Evolutionary conservation across 148 eudicot species (phyloP), one percentile per base, ranked within the genome.

Genomic region (Diospyros lotus): DNA sequence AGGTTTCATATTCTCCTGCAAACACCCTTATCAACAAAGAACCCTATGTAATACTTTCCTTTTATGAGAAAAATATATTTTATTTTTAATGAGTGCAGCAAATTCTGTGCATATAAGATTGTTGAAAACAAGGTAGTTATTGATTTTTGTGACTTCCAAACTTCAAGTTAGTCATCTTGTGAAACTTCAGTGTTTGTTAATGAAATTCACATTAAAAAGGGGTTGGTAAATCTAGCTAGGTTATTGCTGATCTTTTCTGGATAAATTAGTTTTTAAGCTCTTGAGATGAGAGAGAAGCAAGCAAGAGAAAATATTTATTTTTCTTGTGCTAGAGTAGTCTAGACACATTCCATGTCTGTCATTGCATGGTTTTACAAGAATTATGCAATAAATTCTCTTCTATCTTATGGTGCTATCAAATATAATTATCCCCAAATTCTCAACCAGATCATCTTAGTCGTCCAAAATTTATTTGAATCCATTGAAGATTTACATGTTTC

Each of bases 371-470:
- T 14, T 61, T 8, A n/a, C 45, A 5, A 58, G 59, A 13, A 39
- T 39, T 59, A 43, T 59, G 75, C 55, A 18, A 11, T 45, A 46
- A 60, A 62, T 72, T 46, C 10, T 44, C 63, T 59, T 44, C 53
- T 4, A 5, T 11, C 41, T 46, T 45, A 72, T 59, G 11, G n/a
- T 72, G 39, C 62, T 13, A 6, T 67, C 28, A 28, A 28, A 28
- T 28, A 28, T 28, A 28, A 28, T 28, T 28, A 28, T 28, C 28
- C 28, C 28, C 28, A 28, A 28, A 28, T 28, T 28, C 15, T 3
- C 8, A 60, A 73, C 61, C 67, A 73, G 42, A 14, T 46, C 28
- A 60, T 73, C 54, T n/a, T 61, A 71, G 14, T 58, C 41, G 9
- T 41, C 75, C 38, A 46, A 72, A 18, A 4, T 48, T 48, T 48